Base-by-base conservation (phyloP, 495 filamentous ascomycete species). In the Podospora bellae-mahoneyi region DNA sequence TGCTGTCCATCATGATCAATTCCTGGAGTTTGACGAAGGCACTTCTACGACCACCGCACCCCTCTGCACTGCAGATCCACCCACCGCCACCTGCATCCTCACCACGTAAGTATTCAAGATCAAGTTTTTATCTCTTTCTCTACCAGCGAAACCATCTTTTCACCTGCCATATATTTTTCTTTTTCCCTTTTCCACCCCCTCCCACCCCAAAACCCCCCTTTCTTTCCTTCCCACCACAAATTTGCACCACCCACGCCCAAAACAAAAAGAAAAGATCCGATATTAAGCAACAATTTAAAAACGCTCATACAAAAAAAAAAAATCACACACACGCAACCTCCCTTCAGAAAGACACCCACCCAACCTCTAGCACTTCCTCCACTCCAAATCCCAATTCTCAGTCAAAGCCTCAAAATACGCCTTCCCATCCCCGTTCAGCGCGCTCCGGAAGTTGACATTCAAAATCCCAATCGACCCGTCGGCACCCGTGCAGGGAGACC, bases 401-500 rank as follows among this genome's bases (percentile, higher is more conserved):
- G 69, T 68, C 60, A 72, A 64, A 56, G 78, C 80, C 72, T 79
- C 79, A 64, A 82, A 83, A 62, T 74, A 76, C 0, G 72, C 77
- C 69, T 75, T 77, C 68, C 73, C 68, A 54, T 76, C 76, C 62
- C 77, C 73, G 62, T 56, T 68, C 7, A 82, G 76, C 5, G 73
- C 78, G 62, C 76, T 77, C 66, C 80, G 77, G 75, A 81, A 82
- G 72, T 83, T 83, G 75, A 83, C 72, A 66, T 82, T 79, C 56
- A 83, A 69, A 66, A 83, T 77, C 18, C 80, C 80, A 55, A 77
- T 73, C 68, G 70, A 72, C 20, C 79, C 78, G 44, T 66, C 62
- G 65, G 63, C 48, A 32, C 71, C 73, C n/a, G 73, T 75, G 76
- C 80, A 83, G 6, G 73, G 72, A 34, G 79, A 81, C 77, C 77